Percentiles rank a stretch among this genome's conserved stretches.
Conservation (phyloP, 2,329 filamentous ascomycete genomes). For the Aulographum hederae region DNA sequence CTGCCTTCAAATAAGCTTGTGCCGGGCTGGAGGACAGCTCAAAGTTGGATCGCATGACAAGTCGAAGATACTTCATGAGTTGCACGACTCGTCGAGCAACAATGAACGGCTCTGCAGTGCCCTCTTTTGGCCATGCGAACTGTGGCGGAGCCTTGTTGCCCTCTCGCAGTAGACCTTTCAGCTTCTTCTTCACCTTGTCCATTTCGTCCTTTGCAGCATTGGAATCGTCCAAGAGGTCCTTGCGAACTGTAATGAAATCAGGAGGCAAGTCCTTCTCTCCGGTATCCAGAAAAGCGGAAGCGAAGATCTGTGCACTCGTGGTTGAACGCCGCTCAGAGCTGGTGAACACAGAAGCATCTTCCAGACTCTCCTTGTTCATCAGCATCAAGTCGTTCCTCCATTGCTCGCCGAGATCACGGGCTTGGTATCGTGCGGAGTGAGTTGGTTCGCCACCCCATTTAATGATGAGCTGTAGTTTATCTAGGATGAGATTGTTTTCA, state of each 20-base stretch:
- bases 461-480: slow-evolving; percentile 93
- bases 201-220: slow-evolving; percentile 98
- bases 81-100: slow-evolving; percentile 86
- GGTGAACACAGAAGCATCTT: slow-evolving; percentile 87
- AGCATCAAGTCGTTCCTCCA: slow-evolving; percentile 90
- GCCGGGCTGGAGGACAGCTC: slow-evolving; percentile 51
- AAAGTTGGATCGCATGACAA: slow-evolving; percentile 91
- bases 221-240: slow-evolving; percentile 89
- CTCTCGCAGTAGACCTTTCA: slow-evolving; percentile 79
- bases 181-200: slow-evolving; percentile 99
- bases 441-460: slow-evolving; percentile 99
- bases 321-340: slow-evolving; percentile 90
- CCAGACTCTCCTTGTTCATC: slow-evolving; percentile 79
- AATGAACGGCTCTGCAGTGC: slow-evolving; percentile 84
- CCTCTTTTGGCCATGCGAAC: slow-evolving; percentile 95
- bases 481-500: slow-evolving; percentile 81
- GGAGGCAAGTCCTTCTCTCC: slow-evolving; percentile 69
- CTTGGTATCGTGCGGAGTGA: slow-evolving; percentile 89
- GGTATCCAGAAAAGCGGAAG: slow-evolving; percentile 72
- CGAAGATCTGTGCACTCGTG: slow-evolving; percentile 92
- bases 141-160: slow-evolving; percentile 87
- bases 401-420: slow-evolving; percentile 84
- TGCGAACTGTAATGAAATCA: slow-evolving; percentile 78
- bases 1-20: slow-evolving; percentile 29
- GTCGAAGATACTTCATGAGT: slow-evolving; percentile 92